A percentile compares a stretch with the other conserved stretches of the same genome.
Conservation (phyloP, 176 grass and related monocot genomes). For the Cymbopogon citratus region DNA sequence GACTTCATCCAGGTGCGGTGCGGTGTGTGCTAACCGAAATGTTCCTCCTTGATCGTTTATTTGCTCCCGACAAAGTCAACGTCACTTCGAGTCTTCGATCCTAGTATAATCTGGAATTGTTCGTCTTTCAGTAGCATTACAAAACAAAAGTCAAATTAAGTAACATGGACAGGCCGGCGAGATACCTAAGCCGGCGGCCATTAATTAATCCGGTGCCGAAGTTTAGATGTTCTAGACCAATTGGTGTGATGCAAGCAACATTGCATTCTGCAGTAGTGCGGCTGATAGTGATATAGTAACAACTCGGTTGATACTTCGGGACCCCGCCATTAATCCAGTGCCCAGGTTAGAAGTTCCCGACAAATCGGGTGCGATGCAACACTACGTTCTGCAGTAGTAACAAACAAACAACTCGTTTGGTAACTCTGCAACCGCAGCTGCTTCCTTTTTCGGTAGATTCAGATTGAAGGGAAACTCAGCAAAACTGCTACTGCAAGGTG, state of each 20-base stretch:
- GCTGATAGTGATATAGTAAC: too few relatives aligned
- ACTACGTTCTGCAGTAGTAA: too few relatives aligned
- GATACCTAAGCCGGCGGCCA: neutral
- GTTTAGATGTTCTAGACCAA: neutral
- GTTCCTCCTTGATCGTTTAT: neutral
- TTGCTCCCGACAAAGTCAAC: neutral
- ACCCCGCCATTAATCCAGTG: neutral
- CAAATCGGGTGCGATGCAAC: neutral
- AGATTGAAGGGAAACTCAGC: too few relatives aligned
- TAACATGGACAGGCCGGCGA: neutral
- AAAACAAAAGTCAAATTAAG: neutral
- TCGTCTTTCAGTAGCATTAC: neutral
- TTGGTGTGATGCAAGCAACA: neutral
- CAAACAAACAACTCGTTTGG: neutral
- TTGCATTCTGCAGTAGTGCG: too few relatives aligned
- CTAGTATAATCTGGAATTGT: neutral
- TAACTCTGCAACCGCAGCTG: neutral
- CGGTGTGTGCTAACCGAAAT: neutral
- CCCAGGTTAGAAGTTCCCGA: neutral
- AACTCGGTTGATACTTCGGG: too few relatives aligned
- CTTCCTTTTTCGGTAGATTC: neutral
- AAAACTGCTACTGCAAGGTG: too few relatives aligned
- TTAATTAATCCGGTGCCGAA: neutral
- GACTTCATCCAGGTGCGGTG: slow-evolving; percentile 23
- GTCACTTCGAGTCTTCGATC: neutral